phyloP scores from a whole-genome alignment of 805 yeast genomes.

The Danielia reshetovae region DNA sequence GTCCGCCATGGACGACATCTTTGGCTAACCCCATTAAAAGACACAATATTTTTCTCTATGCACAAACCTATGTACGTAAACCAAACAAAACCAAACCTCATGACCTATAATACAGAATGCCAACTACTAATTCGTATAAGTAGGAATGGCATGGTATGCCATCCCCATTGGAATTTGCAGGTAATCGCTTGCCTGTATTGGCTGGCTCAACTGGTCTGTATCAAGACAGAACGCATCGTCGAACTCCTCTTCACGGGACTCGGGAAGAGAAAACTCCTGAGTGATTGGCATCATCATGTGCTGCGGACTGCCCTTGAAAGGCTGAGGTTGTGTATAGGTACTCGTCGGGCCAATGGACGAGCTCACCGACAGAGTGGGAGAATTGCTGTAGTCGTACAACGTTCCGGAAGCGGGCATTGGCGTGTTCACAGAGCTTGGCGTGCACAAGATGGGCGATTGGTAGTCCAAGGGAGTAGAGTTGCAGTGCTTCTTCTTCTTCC shows the following conservation, averaged over 20 bases:
- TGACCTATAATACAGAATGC: neutral
- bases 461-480: conserved; percentile 2
- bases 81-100: neutral
- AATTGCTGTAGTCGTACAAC: conserved; percentile 13
- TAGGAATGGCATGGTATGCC: neutral
- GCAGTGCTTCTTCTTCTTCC: conserved; percentile 2
- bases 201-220: conserved; percentile 34
- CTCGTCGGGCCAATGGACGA: conserved; percentile 8
- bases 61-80: too few relatives aligned
- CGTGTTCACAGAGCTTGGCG: conserved; percentile 15
- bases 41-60: too few relatives aligned
- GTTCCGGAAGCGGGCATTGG: conserved; percentile 4
- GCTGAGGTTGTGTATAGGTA: conserved; percentile 7
- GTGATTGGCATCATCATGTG: conserved; percentile 3
- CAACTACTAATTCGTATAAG: neutral
- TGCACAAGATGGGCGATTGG: conserved; percentile 14
- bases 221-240: conserved; percentile 44
- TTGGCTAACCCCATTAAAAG: conserved; percentile 56
- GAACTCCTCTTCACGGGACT: conserved; percentile 25
- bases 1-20: conserved; percentile 71
- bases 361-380: conserved; percentile 14
- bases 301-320: conserved; percentile 4
- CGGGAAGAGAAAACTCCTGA: conserved; percentile 1
- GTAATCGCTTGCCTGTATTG: too few relatives aligned
- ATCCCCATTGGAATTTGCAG: neutral